Evolutionary conservation across 352 stramenopile genomes (phyloP), one percentile per base, ranked within the genome.

Genomic region (Phytophthora cryptogea): DNA sequence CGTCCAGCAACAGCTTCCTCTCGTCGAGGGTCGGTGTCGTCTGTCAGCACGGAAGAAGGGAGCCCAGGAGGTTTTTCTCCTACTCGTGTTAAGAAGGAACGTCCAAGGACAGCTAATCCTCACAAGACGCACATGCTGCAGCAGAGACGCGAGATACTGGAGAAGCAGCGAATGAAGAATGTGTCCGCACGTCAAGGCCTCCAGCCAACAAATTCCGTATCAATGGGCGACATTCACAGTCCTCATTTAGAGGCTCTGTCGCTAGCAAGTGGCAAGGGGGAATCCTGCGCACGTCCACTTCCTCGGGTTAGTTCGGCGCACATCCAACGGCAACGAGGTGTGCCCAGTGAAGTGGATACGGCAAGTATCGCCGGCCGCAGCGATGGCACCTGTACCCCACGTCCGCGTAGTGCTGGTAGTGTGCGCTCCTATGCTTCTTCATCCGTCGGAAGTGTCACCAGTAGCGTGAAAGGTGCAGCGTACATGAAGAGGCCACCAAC

Each of bases 121-220:
- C 85, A 82, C 58, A 90, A 89, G 55, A 76, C 70, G 9, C 71
- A 68, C 33, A 75, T 87, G 66, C 51, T 91, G 35, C 78, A 86
- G 48, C 77, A 91, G 46, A 67, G 77, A 5, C 81, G 81, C n/a
- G 71, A 86, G 42, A 66, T 78, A 39, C n/a, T 64, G 33, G 71
- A 83, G 26, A 59, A 79, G 27, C 64, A 71, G 26, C 49, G 67
- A 33, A 40, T 73, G 43, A 58, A 63, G 26, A 39, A 55, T 27
- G 26, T 13, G 40, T 17, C 52, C 55, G 33, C 53, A 31, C 46
- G 43, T 8, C 61, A 56, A 9, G 27, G 14, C 20, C 59, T 72
- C 32, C 54, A 68, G 27, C 62, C 53, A 13, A 59, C 54, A 23
- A 37, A 59, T 17, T 68, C 69, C 42, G 72, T 79, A 64, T 83